Conservation (phyloP, 2,329 filamentous ascomycete genomes). For the Sporothrix brunneoviolacea region DNA sequence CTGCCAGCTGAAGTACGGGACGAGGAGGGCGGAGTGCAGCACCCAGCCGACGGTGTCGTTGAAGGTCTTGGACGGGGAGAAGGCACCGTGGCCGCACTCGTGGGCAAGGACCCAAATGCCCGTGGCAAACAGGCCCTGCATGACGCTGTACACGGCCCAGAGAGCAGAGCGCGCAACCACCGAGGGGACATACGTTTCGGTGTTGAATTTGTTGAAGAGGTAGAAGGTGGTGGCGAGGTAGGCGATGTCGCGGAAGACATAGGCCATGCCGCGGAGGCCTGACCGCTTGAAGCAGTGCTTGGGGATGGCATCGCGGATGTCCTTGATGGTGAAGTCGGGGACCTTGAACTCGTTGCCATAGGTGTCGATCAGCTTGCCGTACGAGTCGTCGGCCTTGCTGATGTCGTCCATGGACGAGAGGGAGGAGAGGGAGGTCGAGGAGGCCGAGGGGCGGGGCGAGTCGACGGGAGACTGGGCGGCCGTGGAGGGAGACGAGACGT, state of each 20-base stretch:
- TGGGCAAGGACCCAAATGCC: conserved; percentile 95
- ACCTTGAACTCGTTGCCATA: conserved; percentile 93
- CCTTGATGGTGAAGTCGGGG: conserved; percentile 94
- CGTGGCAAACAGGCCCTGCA: conserved; percentile 90
- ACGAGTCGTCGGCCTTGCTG: conserved; percentile 44
- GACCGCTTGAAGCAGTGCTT: conserved; percentile 95
- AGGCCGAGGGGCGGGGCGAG: conserved; percentile 59
- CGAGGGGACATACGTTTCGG: conserved; percentile 72
- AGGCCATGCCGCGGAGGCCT: conserved; percentile 64
- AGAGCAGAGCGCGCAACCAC: conserved; percentile 57
- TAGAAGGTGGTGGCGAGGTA: conserved; percentile 72
- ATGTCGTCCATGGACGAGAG: conserved; percentile 63
- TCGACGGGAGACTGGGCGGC: conserved; percentile 52
- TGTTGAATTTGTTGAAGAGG: conserved; percentile 83
- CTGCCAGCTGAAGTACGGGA: conserved; percentile 99
- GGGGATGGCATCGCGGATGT: conserved; percentile 94
- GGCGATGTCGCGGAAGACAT: conserved; percentile 76
- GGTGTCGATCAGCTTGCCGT: conserved; percentile 73
- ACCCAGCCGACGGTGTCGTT: conserved; percentile 93
- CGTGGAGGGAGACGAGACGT: conserved; percentile 47
- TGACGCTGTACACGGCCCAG: conserved; percentile 61
- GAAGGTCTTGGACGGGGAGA: conserved; percentile 83
- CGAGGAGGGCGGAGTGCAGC: conserved; percentile 74
- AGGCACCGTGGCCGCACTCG: conserved; percentile 95
- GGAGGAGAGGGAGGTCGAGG: conserved; percentile 88